These are phyloP conservation scores for Urostyla sp. DNA, from an alignment of 73 alveolate species.

Conservation along the genomic window DNA sequence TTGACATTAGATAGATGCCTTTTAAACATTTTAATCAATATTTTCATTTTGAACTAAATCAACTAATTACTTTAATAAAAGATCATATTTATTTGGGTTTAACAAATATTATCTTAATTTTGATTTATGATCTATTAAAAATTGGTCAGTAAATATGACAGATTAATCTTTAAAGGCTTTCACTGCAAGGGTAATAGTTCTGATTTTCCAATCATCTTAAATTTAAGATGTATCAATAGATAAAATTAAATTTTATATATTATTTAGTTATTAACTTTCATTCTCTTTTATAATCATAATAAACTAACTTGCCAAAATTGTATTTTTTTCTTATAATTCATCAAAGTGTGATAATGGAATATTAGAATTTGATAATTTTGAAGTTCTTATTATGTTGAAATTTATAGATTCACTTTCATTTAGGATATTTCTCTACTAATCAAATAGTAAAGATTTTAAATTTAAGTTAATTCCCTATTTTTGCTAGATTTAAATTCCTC, in stretches of 20 bases:
- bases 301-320: neutral
- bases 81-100: neutral
- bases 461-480: neutral
- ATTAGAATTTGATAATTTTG: slow-evolving; percentile 2
- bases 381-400: neutral
- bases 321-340: neutral
- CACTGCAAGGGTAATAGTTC: slow-evolving; percentile 1
- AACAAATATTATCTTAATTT: slow-evolving; percentile 20
- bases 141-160: neutral
- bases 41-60: neutral
- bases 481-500: neutral
- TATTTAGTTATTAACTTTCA: slow-evolving; percentile 12
- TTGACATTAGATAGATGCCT: slow-evolving; percentile 5
- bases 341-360: neutral
- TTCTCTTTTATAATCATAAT: neutral
- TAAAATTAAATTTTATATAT: neutral
- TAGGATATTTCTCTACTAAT: neutral
- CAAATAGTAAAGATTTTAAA: neutral
- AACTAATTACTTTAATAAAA: neutral
- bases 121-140: neutral
- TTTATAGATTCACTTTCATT: neutral
- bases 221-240: neutral
- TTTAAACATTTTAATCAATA: neutral
- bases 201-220: slow-evolving; percentile 16
- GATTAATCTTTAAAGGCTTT: slow-evolving; percentile 34